Evolutionary conservation across 306 rosid genomes (phyloP).

Genomic region (Boehmeria nivea): DNA sequence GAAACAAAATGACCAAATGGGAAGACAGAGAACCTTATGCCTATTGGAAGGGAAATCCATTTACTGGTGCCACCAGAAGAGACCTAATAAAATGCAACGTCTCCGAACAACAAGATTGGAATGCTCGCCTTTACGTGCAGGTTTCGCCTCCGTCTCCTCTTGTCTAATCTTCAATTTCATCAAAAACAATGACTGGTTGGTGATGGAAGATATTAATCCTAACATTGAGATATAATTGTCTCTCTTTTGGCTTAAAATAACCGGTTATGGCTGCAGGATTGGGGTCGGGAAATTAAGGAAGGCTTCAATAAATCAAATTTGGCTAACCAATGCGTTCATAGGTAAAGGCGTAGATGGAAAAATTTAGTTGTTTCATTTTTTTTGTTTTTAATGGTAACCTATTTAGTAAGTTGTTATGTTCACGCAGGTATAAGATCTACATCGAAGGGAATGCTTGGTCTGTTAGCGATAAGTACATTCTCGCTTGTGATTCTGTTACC

Average conservation of each 20-base stretch:
- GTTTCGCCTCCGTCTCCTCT: too few relatives aligned
- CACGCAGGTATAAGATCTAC: slow-evolving; percentile 75
- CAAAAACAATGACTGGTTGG: too few relatives aligned
- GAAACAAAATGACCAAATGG: slow-evolving; percentile 63
- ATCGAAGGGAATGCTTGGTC: slow-evolving; percentile 99
- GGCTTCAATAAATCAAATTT: slow-evolving; percentile 76
- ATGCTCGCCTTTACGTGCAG: slow-evolving; percentile 75
- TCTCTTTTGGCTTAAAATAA: too few relatives aligned
- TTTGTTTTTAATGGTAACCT: neutral
- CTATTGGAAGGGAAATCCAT: slow-evolving; percentile 88
- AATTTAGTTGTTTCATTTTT: neutral
- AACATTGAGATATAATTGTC: too few relatives aligned
- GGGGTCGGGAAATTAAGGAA: slow-evolving; percentile 53
- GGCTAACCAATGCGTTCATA: slow-evolving; percentile 66
- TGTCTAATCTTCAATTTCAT: too few relatives aligned
- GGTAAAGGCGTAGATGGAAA: too few relatives aligned
- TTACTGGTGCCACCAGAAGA: slow-evolving; percentile 63
- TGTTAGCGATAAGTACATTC: slow-evolving; percentile 85
- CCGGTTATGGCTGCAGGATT: slow-evolving; percentile 39
- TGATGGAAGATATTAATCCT: too few relatives aligned
- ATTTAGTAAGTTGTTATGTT: neutral
- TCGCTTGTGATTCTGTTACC: slow-evolving; percentile 80
- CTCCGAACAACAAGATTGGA: slow-evolving; percentile 72
- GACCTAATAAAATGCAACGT: slow-evolving; percentile 82
- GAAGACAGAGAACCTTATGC: slow-evolving; percentile 69